Conservation (phyloP, 2,329 filamentous ascomycete species). For the Podosphaera xanthii region DNA sequence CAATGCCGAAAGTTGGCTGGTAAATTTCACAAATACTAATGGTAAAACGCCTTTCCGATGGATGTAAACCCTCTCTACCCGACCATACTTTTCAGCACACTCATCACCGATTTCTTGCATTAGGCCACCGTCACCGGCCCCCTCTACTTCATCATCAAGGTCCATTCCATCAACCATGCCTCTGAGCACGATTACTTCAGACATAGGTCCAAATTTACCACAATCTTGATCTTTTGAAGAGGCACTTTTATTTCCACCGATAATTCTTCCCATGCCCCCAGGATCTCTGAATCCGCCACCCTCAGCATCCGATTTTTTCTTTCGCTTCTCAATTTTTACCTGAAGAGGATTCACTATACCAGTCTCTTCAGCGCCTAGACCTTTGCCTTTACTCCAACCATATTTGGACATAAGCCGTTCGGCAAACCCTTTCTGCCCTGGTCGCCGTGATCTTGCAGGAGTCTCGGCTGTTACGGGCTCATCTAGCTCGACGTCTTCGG, state of each 20-base stretch:
- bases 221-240: slow-evolving; percentile 19
- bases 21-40: slow-evolving; percentile 85
- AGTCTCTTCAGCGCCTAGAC: slow-evolving; percentile 58
- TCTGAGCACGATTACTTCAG: slow-evolving; percentile 57
- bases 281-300: slow-evolving; percentile 53
- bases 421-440: slow-evolving; percentile 67
- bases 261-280: slow-evolving; percentile 51
- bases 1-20: slow-evolving; percentile 60
- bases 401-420: slow-evolving; percentile 80
- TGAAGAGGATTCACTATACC: slow-evolving; percentile 71
- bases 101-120: slow-evolving; percentile 92
- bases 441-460: slow-evolving; percentile 35
- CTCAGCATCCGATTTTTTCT: slow-evolving; percentile 55
- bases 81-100: slow-evolving; percentile 72
- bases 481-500: slow-evolving; percentile 15
- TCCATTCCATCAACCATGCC: slow-evolving; percentile 78
- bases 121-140: slow-evolving; percentile 35
- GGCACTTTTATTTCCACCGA: slow-evolving; percentile 39
- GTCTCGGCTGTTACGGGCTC: slow-evolving; percentile 15
- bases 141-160: slow-evolving; percentile 52
- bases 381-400: slow-evolving; percentile 74
- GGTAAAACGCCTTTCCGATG: slow-evolving; percentile 29
- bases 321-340: slow-evolving; percentile 67
- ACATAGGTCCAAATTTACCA: slow-evolving; percentile 48
- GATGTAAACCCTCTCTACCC: slow-evolving; percentile 59